These are phyloP conservation scores for Zymoseptoria pseudotritici DNA, from an alignment of 2,329 filamentous ascomycete genomes.

Conservation along the genomic window DNA sequence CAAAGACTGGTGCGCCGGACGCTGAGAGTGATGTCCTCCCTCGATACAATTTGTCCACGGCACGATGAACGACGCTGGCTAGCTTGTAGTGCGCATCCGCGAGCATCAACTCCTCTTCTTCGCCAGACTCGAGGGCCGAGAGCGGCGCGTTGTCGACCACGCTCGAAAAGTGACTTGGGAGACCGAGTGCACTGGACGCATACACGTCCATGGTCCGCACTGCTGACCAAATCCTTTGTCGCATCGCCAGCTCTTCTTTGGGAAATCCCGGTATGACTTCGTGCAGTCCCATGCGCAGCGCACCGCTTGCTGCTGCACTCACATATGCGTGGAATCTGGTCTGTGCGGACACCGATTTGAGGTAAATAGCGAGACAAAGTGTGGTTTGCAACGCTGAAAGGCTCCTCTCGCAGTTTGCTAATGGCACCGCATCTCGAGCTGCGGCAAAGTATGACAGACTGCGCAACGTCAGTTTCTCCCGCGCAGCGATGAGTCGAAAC, in stretches of 20 bases:
- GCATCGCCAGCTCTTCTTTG: slow-evolving; percentile 10
- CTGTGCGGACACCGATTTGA: slow-evolving; percentile 10
- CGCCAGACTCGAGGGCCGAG: slow-evolving; percentile 5
- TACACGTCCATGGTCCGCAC: slow-evolving; percentile 10
- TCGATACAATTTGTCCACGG: slow-evolving; percentile 3
- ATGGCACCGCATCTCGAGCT: slow-evolving; percentile 10
- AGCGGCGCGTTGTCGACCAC: slow-evolving; percentile 1
- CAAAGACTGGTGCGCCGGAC: slow-evolving; percentile 1
- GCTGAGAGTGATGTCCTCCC: not conserved
- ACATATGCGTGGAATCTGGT: slow-evolving; percentile 10
- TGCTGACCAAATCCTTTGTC: slow-evolving; percentile 12
- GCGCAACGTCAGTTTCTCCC: not conserved
- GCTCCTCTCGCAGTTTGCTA: slow-evolving; percentile 12
- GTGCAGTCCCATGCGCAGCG: slow-evolving; percentile 14
- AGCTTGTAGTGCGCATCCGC: slow-evolving; percentile 11
- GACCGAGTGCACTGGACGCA: slow-evolving; percentile 7
- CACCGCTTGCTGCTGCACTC: slow-evolving; percentile 12
- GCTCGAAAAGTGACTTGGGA: slow-evolving; percentile 4
- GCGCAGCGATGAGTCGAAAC: not conserved
- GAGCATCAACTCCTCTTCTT: slow-evolving; percentile 6
- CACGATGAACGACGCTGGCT: slow-evolving; percentile 6
- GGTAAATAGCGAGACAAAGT: slow-evolving; percentile 14
- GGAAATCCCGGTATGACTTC: slow-evolving; percentile 8
- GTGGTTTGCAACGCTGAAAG: slow-evolving; percentile 13
- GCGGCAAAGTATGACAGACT: slow-evolving; percentile 11